Percentiles rank a stretch among this genome's conserved stretches.
Evolutionary conservation across 2,329 filamentous ascomycete species (phyloP).

Genomic region (Fusarium zealandicum): DNA sequence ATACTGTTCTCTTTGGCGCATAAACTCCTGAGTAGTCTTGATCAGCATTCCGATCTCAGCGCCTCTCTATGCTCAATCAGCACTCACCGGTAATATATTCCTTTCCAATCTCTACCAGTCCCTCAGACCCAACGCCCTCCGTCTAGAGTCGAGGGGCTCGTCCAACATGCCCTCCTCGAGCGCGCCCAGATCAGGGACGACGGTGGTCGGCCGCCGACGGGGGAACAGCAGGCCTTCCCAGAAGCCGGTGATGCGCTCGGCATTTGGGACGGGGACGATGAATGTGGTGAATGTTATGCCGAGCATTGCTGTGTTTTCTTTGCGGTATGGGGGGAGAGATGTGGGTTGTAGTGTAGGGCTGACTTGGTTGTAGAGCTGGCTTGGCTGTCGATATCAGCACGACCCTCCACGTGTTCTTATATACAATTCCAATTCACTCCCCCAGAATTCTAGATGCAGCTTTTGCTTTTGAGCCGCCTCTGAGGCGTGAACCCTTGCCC

Average conservation of each 20-base stretch:
- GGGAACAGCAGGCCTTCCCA: slow-evolving; percentile 26
- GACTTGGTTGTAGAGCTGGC: no score
- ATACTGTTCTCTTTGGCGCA: neutral
- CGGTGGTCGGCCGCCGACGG: slow-evolving; percentile 27
- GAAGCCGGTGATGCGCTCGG: slow-evolving; percentile 10
- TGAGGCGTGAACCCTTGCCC: no score
- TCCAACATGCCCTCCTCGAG: slow-evolving; percentile 31
- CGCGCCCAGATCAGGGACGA: slow-evolving; percentile 15
- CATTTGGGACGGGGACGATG: slow-evolving; percentile 25
- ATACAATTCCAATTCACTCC: no score
- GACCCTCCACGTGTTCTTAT: no score
- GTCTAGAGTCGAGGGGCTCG: slow-evolving; percentile 24
- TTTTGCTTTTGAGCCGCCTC: no score
- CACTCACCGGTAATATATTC: neutral
- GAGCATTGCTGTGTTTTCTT: slow-evolving; percentile 29
- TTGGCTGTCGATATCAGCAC: no score
- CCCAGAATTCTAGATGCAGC: no score
- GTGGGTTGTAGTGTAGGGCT: no score
- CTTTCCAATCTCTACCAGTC: slow-evolving; percentile 18
- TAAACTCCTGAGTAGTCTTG: neutral
- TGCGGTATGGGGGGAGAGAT: neutral
- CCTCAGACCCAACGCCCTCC: slow-evolving; percentile 23
- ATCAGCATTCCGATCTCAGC: neutral
- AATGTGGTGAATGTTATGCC: slow-evolving; percentile 30
- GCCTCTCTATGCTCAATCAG: no score